Conservation (phyloP, 2,329 filamentous ascomycete species). For the Fusarium sp. region DNA sequence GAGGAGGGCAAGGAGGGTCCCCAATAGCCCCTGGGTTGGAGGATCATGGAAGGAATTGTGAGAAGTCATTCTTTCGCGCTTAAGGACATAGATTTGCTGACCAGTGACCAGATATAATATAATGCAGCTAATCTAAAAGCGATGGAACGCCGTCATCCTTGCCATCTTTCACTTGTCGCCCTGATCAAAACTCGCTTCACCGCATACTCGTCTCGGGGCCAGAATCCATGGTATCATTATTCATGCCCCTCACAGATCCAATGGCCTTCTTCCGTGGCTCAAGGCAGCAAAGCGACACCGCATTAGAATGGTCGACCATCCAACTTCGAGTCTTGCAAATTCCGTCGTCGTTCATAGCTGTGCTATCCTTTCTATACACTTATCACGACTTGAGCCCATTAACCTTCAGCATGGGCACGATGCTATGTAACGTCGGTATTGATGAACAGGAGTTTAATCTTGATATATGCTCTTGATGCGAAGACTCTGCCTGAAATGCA, state of each 20-base stretch:
- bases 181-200: background rate
- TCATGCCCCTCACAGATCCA: background rate
- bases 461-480: too few relatives aligned
- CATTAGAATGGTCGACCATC: background rate
- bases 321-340: too few relatives aligned
- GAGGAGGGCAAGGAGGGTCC: constrained; percentile 14
- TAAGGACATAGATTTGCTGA: background rate
- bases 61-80: background rate
- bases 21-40: background rate
- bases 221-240: too few relatives aligned
- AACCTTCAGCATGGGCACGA: too few relatives aligned
- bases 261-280: constrained; percentile 55
- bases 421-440: too few relatives aligned
- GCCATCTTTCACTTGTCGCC: background rate
- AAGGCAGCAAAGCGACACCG: background rate
- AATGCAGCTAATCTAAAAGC: background rate
- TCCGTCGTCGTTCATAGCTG: too few relatives aligned
- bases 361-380: too few relatives aligned
- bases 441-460: too few relatives aligned
- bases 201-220: background rate
- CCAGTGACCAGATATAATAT: background rate
- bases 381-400: too few relatives aligned
- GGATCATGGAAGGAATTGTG: background rate
- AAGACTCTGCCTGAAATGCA: too few relatives aligned
- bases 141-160: background rate